These are phyloP conservation scores for Holtermanniella nyarrowii DNA, from an alignment of 768 basidiomycete genomes.

Conservation along the genomic window DNA sequence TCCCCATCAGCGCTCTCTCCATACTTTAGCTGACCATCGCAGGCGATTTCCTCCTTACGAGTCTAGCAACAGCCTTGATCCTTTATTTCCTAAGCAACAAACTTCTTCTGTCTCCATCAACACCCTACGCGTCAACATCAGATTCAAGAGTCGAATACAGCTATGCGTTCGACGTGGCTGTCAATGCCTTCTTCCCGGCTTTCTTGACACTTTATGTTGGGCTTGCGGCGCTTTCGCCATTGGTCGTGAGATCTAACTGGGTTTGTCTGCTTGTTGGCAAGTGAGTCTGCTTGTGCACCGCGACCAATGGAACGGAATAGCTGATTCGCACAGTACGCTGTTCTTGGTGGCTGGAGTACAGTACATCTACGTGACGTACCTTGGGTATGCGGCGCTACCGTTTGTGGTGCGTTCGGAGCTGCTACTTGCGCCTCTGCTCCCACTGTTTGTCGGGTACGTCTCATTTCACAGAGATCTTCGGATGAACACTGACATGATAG, in stretches of 20 bases:
- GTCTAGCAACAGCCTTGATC: conserved; percentile 55
- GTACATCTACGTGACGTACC: conserved; percentile 83
- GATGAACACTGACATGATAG: conserved; percentile 3
- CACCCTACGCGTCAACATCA: conserved; percentile 56
- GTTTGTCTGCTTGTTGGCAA: conserved; percentile 90
- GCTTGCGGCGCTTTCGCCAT: conserved; percentile 72
- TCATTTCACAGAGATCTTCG: conserved; percentile 45
- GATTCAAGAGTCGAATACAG: conserved; percentile 68
- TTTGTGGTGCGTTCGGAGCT: conserved; percentile 84
- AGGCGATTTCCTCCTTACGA: conserved; percentile 67
- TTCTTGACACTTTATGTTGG: conserved; percentile 82
- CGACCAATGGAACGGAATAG: not conserved
- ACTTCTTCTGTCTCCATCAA: conserved; percentile 59
- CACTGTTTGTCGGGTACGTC: conserved; percentile 75
- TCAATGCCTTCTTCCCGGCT: conserved; percentile 90
- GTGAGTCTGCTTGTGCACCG: conserved; percentile 18
- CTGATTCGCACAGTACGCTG: conserved; percentile 46
- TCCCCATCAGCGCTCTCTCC: not conserved
- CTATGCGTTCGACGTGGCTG: conserved; percentile 92
- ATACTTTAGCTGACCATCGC: not conserved
- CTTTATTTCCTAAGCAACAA: conserved; percentile 61
- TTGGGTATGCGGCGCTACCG: conserved; percentile 69
- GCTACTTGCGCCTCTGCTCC: conserved; percentile 78
- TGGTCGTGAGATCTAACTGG: conserved; percentile 78
- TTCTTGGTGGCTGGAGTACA: conserved; percentile 80